A percentile compares a stretch with the other conserved stretches of the same genome.
These are phyloP conservation scores for Pinus albicaulis DNA, from an alignment of 75 land plant species.

Conservation along the genomic window DNA sequence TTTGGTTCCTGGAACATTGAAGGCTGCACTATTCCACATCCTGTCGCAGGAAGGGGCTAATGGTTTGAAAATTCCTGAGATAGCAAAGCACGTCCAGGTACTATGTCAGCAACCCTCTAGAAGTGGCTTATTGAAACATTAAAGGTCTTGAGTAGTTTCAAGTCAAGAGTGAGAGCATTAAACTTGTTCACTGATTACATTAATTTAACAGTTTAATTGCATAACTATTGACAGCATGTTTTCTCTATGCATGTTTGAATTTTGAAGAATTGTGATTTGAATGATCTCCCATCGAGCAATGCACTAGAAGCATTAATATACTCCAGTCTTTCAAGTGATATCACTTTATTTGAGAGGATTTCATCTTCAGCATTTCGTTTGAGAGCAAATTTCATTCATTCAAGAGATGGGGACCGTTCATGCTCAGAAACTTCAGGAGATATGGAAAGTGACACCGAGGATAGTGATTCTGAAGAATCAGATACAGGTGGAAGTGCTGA, in stretches of 20 bases:
- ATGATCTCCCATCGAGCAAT: slow-evolving; percentile 44
- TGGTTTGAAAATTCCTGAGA: slow-evolving; percentile 68
- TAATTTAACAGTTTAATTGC: slow-evolving; percentile 1
- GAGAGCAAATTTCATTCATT: slow-evolving; percentile 37
- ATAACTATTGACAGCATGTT: neutral
- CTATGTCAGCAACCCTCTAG: neutral
- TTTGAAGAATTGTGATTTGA: slow-evolving; percentile 56
- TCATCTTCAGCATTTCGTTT: slow-evolving; percentile 77
- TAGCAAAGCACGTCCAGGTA: slow-evolving; percentile 75
- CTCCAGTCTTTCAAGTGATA: slow-evolving; percentile 83
- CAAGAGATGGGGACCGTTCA: slow-evolving; percentile 42
- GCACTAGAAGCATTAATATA: slow-evolving; percentile 67
- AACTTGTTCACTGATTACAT: neutral
- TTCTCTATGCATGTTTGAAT: neutral
- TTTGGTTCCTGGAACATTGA: slow-evolving; percentile 77
- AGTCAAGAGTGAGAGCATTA: neutral
- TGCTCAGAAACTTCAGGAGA: slow-evolving; percentile 62
- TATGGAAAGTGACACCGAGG: slow-evolving; percentile 52
- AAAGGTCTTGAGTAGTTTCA: neutral
- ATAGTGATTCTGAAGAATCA: slow-evolving; percentile 43
- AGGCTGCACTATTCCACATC: slow-evolving; percentile 76
- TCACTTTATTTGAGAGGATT: slow-evolving; percentile 85
- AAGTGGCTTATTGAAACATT: neutral
- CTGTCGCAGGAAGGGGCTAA: slow-evolving; percentile 62
- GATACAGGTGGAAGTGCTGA: slow-evolving; percentile 38